Conservation (phyloP, 75 land plant genomes). For the Sequoiadendron giganteum region DNA sequence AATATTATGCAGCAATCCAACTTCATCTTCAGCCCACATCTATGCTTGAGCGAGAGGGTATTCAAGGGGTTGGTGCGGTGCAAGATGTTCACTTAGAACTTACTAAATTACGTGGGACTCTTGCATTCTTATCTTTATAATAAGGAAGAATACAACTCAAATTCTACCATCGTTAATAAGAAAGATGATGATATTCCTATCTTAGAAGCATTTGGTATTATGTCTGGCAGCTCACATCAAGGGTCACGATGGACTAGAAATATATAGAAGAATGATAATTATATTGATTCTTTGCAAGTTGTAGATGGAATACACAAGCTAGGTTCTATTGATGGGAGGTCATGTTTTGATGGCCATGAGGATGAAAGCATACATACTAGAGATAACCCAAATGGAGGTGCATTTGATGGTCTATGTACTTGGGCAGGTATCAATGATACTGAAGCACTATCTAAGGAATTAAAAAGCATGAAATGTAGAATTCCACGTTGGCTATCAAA, state of each 20-base stretch:
- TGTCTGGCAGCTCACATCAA: conserved; percentile 51
- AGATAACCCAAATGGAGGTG: conserved; percentile 43
- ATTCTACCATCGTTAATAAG: conserved; percentile 34
- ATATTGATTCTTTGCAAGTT: conserved; percentile 16
- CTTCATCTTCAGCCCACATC: no score
- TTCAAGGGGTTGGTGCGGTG: conserved; percentile 77
- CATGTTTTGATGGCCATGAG: conserved; percentile 85
- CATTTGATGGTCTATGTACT: conserved; percentile 34
- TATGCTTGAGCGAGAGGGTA: no score
- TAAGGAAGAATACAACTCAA: conserved; percentile 80
- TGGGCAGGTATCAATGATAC: conserved; percentile 36
- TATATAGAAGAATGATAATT: conserved; percentile 44
- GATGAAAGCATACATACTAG: conserved; percentile 46
- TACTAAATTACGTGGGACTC: conserved; percentile 78
- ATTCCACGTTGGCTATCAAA: conserved; percentile 80
- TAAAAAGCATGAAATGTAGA: conserved; percentile 37
- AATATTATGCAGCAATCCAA: no score
- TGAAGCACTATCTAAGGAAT: conserved; percentile 36
- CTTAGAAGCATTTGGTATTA: conserved; percentile 41
- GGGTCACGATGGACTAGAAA: conserved; percentile 82
- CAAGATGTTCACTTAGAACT: conserved; percentile 93
- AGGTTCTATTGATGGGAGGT: conserved; percentile 72
- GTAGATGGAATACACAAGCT: conserved; percentile 38
- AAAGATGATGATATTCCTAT: conserved; percentile 81
- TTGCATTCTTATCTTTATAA: conserved; percentile 94